Evolutionary conservation across 106 monocot genomes (phyloP).

Genomic region (Agapanthus africanus): DNA sequence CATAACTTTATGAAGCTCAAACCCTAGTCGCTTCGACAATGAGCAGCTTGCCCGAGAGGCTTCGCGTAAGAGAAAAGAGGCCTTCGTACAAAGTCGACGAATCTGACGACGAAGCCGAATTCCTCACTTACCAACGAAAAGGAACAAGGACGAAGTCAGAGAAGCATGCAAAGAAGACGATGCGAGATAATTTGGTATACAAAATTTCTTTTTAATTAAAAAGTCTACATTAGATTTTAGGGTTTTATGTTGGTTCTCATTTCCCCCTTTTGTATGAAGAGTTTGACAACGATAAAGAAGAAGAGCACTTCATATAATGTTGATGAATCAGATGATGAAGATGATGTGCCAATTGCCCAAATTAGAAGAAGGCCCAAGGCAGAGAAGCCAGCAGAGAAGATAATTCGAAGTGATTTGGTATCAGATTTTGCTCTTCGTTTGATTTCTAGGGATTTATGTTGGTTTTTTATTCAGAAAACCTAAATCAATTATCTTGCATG

Average conservation of each 20-base stretch:
- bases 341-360: not conserved
- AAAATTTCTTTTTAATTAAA: too few species aligned
- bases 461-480: too few species aligned
- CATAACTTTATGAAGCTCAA: too few species aligned
- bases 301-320: not conserved
- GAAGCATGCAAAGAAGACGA: too few species aligned
- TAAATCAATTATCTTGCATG: not conserved
- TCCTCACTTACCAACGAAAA: not conserved
- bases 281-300: not conserved
- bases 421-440: too few species aligned
- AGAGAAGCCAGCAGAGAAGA: too few species aligned
- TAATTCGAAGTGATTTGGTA: too few species aligned
- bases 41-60: not conserved
- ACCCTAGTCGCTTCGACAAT: too few species aligned
- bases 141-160: not conserved
- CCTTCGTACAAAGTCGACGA: not conserved
- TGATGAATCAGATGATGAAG: not conserved
- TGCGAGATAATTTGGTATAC: too few species aligned
- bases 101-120: not conserved
- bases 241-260: not conserved
- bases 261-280: not conserved
- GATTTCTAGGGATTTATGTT: too few species aligned
- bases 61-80: not conserved
- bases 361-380: not conserved
- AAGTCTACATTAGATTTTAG: not conserved